Evolutionary conservation across 2,329 filamentous ascomycete genomes (phyloP), one percentile per base, ranked within the genome.

Genomic region (Phyllosticta citribraziliensis): DNA sequence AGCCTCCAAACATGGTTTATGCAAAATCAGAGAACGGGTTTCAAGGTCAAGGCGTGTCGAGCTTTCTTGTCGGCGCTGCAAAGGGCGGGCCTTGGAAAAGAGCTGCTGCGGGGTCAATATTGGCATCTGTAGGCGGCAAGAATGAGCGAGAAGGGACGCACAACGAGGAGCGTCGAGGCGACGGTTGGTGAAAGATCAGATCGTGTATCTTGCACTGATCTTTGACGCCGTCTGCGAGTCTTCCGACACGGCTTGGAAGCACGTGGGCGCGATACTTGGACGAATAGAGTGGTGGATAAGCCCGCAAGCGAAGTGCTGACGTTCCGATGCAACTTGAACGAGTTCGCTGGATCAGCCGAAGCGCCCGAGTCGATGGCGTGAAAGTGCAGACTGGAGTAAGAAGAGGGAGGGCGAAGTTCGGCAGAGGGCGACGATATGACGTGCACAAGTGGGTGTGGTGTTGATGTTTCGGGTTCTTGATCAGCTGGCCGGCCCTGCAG

Each of bases 381-480:
- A 17, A 47, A n/a, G 40, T n/a, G 19, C 20, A 33, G 33, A 9
- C 17, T 24, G 47, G 20, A 3, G 27, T 24, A n/a, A 24, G 25
- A 56, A n/a, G 50, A 61, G 54, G 40, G 47, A 56, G 54, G 52
- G 35, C 25, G 33, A 47, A n/a, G 59, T 55, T 53, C 60, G 60
- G 55, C 51, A 24, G 30, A 20, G 27, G 55, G 33, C 27, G 35
- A 47, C 40, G 58, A 60, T 24, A 52, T 56, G 58, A 60, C 24
- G 53, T 56, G 19, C 53, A 10, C 14, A n/a, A 47, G 40, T 47
- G 40, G 40, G 40, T n/a, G 22, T 56, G 55, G 59, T 56, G 55
- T 56, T 61, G 55, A 56, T 56, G 55, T 57, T 60, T 61, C 59
- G 59, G 59, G 59, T 55, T 61, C 54, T 6, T 51, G 30, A 52